Evolutionary conservation across 2,329 filamentous ascomycete genomes (phyloP).

Genomic region (Cladosporium phlei): DNA sequence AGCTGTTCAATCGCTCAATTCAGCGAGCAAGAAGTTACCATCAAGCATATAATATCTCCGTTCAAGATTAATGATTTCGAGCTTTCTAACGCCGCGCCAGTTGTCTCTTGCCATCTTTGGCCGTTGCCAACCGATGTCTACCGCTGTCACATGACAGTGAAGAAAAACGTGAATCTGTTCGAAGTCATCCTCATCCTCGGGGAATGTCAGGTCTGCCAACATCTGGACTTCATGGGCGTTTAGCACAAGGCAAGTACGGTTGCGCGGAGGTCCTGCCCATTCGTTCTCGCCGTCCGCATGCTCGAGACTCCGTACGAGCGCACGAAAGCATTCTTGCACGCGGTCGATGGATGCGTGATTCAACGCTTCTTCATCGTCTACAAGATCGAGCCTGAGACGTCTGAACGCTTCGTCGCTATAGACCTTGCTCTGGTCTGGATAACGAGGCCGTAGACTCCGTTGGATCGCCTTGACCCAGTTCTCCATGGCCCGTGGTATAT

Average conservation of each 20-base stretch:
- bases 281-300: background rate
- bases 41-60: background rate
- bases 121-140: background rate
- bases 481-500: background rate
- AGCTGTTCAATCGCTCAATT: too few relatives aligned
- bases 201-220: background rate
- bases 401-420: background rate
- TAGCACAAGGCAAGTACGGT: slow-evolving; percentile 1
- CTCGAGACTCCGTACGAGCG: background rate
- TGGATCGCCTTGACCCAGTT: background rate
- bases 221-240: background rate
- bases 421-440: background rate
- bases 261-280: background rate
- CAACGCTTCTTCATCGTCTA: background rate
- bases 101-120: background rate
- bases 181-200: background rate
- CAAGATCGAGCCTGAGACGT: slow-evolving; percentile 1
- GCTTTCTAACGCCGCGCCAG: background rate
- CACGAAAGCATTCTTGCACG: slow-evolving; percentile 2
- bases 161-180: background rate
- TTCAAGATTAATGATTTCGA: background rate
- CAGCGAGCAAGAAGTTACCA: too few relatives aligned
- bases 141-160: background rate
- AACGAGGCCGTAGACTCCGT: background rate
- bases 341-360: background rate